Evolutionary conservation across 2,329 filamentous ascomycete species (phyloP).

Genomic region (Xylariaceae sp.): DNA sequence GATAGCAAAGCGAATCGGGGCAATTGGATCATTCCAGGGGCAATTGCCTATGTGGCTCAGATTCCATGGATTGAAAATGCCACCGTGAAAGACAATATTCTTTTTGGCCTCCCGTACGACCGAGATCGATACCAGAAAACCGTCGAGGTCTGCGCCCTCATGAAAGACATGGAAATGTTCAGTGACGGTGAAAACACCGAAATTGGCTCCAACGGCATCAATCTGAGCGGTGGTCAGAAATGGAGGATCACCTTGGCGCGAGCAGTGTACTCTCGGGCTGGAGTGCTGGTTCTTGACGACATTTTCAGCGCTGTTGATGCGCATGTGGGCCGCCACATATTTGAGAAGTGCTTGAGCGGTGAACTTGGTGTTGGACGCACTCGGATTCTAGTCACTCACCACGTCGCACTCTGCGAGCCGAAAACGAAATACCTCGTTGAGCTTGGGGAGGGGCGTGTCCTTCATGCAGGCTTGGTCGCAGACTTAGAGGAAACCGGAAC

Average conservation of each 20-base stretch:
- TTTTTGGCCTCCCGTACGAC: constrained; percentile 70
- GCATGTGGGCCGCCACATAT: constrained; percentile 74
- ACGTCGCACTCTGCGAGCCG: constrained; percentile 66
- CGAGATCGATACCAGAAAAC: constrained; percentile 67
- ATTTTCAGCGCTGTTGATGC: constrained; percentile 81
- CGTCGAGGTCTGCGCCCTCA: constrained; percentile 66
- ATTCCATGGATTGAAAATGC: constrained; percentile 85
- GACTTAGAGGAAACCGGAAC: constrained; percentile 58
- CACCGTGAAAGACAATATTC: constrained; percentile 71
- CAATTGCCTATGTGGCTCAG: constrained; percentile 72
- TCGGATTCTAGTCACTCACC: constrained; percentile 75
- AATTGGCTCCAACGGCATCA: constrained; percentile 80
- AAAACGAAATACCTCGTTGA: constrained; percentile 71
- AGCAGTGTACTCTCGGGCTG: constrained; percentile 59
- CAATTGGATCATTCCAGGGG: constrained; percentile 66
- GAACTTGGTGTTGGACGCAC: constrained; percentile 66
- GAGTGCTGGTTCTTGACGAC: constrained; percentile 74
- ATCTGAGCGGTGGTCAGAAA: constrained; percentile 77
- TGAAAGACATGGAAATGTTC: constrained; percentile 72
- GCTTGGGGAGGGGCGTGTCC: constrained; percentile 63
- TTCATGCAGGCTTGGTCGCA: constrained; percentile 59
- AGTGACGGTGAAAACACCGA: constrained; percentile 74
- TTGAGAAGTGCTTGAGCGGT: constrained; percentile 70
- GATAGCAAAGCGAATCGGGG: constrained; percentile 57
- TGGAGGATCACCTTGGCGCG: constrained; percentile 62